A percentile compares a stretch with the other conserved stretches of the same genome.
phyloP scores from a whole-genome alignment of 1,139 yeast species.

The Suhomyces kunorum region DNA sequence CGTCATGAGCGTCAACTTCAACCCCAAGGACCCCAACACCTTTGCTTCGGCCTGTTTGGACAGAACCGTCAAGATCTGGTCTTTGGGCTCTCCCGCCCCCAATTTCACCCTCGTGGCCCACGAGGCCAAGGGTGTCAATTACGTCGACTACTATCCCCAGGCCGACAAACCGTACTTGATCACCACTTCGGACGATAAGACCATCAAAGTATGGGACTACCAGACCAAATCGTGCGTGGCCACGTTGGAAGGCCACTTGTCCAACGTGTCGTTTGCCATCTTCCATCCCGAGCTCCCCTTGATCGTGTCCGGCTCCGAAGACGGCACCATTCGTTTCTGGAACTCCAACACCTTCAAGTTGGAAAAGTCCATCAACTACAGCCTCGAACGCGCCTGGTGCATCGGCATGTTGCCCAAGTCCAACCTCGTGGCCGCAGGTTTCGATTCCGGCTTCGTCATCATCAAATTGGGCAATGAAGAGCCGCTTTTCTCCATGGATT shows the following conservation, averaged over 20 bases:
- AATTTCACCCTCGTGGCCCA: conserved; percentile 92
- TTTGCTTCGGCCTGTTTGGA: conserved; percentile 97
- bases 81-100: conserved; percentile 84
- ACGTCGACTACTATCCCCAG: conserved; percentile 94
- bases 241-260: conserved; percentile 86
- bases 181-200: conserved; percentile 89
- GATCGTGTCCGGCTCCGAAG: conserved; percentile 81
- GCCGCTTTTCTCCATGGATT: conserved; percentile 92
- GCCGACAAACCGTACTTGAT: conserved; percentile 95
- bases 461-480: conserved; percentile 90
- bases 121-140: conserved; percentile 91
- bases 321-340: conserved; percentile 79
- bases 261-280: conserved; percentile 93
- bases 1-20: conserved; percentile 91
- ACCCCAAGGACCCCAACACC: conserved; percentile 96
- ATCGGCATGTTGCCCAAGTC: conserved; percentile 74
- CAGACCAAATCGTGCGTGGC: conserved; percentile 97
- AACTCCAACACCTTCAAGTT: conserved; percentile 77
- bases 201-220: conserved; percentile 94
- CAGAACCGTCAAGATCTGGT: conserved; percentile 96
- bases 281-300: conserved; percentile 96
- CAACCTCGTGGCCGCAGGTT: conserved; percentile 86
- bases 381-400: conserved; percentile 98
- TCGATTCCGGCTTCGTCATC: conserved; percentile 89
- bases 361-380: conserved; percentile 87